Evolutionary conservation across 2,329 filamentous ascomycete genomes (phyloP).

Genomic region (Neopestalotiopsis rosae): DNA sequence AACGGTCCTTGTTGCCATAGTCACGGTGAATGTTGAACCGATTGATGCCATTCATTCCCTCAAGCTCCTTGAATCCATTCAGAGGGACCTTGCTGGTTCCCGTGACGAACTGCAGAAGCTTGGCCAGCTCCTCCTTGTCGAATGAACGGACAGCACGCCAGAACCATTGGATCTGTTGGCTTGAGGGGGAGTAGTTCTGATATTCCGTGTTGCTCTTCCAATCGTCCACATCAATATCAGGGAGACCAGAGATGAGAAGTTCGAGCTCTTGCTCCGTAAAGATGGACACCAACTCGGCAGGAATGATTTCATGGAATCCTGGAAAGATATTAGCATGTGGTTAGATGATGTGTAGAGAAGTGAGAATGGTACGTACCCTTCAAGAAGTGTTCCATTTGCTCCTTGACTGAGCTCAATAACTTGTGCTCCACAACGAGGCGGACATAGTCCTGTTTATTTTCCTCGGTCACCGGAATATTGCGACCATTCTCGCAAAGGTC

Average conservation of each 20-base stretch:
- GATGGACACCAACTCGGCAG: conserved; percentile 90
- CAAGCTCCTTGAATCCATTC: conserved; percentile 98
- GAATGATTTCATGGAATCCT: conserved; percentile 98
- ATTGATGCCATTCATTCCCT: conserved; percentile 98
- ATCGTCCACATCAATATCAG: conserved; percentile 97
- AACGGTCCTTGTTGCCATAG: conserved; percentile 92
- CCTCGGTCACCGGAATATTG: conserved; percentile 92
- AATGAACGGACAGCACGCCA: conserved; percentile 97
- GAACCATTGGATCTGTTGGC: conserved; percentile 99
- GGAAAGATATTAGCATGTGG: conserved; percentile 35
- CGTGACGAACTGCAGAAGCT: conserved; percentile 96
- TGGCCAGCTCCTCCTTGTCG: conserved; percentile 98
- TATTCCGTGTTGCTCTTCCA: conserved; percentile 99
- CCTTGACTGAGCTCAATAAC: conserved; percentile 87
- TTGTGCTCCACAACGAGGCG: conserved; percentile 93
- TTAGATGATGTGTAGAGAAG: conserved; percentile 16
- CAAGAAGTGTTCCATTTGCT: conserved; percentile 92
- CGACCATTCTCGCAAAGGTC: conserved; percentile 88
- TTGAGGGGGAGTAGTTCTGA: conserved; percentile 94
- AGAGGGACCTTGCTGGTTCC: conserved; percentile 98
- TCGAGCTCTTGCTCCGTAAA: conserved; percentile 99
- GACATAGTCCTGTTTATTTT: conserved; percentile 98
- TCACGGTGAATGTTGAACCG: conserved; percentile 99
- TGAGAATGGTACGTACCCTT: conserved; percentile 60
- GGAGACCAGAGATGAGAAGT: conserved; percentile 92